These are phyloP conservation scores for Isatis tinctoria DNA, from an alignment of 345 rosid species.

Conservation along the genomic window DNA sequence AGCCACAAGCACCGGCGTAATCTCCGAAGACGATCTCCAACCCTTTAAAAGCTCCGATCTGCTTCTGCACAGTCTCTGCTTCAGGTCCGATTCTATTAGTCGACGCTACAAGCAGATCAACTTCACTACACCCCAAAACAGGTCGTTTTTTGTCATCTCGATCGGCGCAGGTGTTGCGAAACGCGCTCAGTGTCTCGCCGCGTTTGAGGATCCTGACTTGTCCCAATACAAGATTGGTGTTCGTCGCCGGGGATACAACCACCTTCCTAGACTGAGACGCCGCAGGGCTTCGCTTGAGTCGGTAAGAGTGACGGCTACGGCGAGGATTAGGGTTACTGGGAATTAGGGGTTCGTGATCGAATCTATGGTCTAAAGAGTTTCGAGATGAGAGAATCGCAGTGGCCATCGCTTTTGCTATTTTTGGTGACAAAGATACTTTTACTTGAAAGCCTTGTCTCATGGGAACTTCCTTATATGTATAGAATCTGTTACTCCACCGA, in stretches of 20 bases:
- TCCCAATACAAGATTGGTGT: constrained; percentile 44
- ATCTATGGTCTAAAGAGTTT: not conserved
- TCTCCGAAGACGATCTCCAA: constrained; percentile 8
- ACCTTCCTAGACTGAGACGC: constrained; percentile 18
- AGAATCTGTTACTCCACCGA: not conserved
- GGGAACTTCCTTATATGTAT: not conserved
- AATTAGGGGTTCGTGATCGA: constrained; percentile 22
- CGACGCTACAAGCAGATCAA: constrained; percentile 36
- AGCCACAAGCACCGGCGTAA: constrained; percentile 36
- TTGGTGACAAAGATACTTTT: not conserved
- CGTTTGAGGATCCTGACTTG: constrained; percentile 67
- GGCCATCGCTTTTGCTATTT: constrained; percentile 13
- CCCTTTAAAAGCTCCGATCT: constrained; percentile 26
- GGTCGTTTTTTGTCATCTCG: not conserved
- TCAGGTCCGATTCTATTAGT: constrained; percentile 50
- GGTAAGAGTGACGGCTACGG: not conserved
- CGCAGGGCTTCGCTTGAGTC: constrained; percentile 28
- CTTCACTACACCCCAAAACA: not conserved
- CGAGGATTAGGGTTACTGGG: constrained; percentile 22
- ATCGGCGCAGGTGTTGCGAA: not conserved
- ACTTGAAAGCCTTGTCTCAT: no score
- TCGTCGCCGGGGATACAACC: constrained; percentile 28
- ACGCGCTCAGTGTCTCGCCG: constrained; percentile 40
- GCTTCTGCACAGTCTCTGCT: constrained; percentile 39
- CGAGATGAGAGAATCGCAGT: constrained; percentile 24